Evolutionary conservation across 345 rosid species (phyloP).

Genomic region (Rhodamnia argentea): DNA sequence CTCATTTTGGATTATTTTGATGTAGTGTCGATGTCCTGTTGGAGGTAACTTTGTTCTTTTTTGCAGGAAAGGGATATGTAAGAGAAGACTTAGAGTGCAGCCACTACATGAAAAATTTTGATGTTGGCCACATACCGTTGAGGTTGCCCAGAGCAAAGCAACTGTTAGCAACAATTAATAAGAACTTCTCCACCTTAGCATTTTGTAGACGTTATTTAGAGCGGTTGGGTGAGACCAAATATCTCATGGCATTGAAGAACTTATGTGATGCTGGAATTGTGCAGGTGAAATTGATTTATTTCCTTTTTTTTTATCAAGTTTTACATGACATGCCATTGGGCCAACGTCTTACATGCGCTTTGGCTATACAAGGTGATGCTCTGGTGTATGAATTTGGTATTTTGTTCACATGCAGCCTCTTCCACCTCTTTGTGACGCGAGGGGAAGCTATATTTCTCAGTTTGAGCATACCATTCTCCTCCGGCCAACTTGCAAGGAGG

Average conservation of each 20-base stretch:
- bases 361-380: not conserved
- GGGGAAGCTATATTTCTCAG: constrained; percentile 91
- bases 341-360: not conserved
- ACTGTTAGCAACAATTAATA: constrained; percentile 83
- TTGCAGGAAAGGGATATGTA: constrained; percentile 80
- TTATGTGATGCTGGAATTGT: constrained; percentile 80
- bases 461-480: constrained; percentile 86
- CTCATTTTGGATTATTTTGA: not conserved
- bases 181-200: constrained; percentile 86
- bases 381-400: not conserved
- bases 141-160: constrained; percentile 92
- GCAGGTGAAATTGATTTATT: constrained; percentile 40
- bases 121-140: constrained; percentile 65
- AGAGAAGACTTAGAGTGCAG: constrained; percentile 94
- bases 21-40: not conserved
- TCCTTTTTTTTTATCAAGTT: not conserved
- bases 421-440: constrained; percentile 82
- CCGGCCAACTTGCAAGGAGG: constrained; percentile 97
- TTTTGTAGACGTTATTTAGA: constrained; percentile 93
- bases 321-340: not conserved
- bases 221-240: constrained; percentile 87
- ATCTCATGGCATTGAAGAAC: constrained; percentile 89
- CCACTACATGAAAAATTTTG: constrained; percentile 89
- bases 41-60: not conserved
- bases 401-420: constrained; percentile 41